Conservation (phyloP, 371 early-diverging fungal species). For the Ordospora pajunii region DNA sequence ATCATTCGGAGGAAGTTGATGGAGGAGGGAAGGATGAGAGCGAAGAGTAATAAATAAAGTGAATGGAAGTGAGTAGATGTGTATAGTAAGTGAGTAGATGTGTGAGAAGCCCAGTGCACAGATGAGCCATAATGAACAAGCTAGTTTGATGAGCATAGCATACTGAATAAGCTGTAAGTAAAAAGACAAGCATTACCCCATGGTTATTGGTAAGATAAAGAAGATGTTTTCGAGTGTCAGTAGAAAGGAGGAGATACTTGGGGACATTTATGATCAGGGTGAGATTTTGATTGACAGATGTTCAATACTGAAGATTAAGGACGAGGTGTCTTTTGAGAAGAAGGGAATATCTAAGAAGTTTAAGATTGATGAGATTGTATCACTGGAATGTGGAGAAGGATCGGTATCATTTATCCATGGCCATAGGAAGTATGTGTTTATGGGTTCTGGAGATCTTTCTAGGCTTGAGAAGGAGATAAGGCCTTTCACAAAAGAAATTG, state of each 20-base stretch:
- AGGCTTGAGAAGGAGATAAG: neutral
- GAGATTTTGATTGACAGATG: neutral
- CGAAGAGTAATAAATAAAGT: too few species aligned
- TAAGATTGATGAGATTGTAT: neutral
- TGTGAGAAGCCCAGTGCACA: too few species aligned
- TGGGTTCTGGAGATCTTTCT: neutral
- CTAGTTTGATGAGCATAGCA: neutral
- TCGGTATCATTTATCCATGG: conserved; percentile 2
- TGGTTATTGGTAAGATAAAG: conserved; percentile 8
- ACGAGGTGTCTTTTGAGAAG: neutral
- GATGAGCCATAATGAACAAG: too few species aligned
- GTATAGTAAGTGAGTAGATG: too few species aligned
- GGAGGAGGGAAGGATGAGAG: too few species aligned
- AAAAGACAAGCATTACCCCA: neutral
- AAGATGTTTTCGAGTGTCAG: neutral
- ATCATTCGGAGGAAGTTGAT: too few species aligned
- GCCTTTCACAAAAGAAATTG: conserved; percentile 1
- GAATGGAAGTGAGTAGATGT: too few species aligned
- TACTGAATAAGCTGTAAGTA: neutral
- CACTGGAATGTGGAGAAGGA: neutral
- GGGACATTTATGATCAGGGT: neutral
- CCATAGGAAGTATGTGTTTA: conserved; percentile 26
- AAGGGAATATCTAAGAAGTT: neutral
- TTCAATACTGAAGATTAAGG: neutral
- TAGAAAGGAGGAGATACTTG: neutral